A percentile compares a stretch with the other conserved stretches of the same genome.
Conservation (phyloP, 176 grass and related monocot species). For the Avena insularis region DNA sequence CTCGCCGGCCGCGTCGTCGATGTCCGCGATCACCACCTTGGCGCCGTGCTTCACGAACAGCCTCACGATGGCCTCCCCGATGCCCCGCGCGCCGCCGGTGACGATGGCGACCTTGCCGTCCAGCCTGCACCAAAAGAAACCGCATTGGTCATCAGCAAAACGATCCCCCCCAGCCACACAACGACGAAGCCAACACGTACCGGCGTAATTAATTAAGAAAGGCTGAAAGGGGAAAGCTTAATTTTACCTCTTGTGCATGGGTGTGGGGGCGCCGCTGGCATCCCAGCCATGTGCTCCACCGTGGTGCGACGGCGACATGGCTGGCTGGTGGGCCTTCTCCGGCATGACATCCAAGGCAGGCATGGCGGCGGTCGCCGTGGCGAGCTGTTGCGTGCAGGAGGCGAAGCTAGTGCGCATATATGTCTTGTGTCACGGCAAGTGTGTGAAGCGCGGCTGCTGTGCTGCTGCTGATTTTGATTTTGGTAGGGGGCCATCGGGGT, state of each 20-base stretch:
- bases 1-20: constrained; percentile 56
- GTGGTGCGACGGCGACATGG: constrained; percentile 51
- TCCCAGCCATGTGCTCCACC: constrained; percentile 54
- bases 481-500: neutral
- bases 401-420: constrained; percentile 42
- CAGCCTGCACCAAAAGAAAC: constrained; percentile 43
- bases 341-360: constrained; percentile 54
- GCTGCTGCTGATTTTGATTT: neutral
- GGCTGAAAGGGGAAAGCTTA: neutral
- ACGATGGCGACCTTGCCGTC: constrained; percentile 92
- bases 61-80: constrained; percentile 80
- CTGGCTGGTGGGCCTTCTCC: constrained; percentile 53
- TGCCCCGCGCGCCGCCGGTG: constrained; percentile 82
- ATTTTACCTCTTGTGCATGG: constrained; percentile 67
- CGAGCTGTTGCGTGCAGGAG: constrained; percentile 34
- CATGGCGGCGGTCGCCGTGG: constrained; percentile 50
- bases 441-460: constrained; percentile 20
- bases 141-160: neutral
- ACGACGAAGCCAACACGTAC: too few species aligned
- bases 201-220: neutral
- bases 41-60: constrained; percentile 79
- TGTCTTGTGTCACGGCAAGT: neutral
- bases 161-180: neutral
- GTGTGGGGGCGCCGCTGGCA: constrained; percentile 53
- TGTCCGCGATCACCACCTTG: constrained; percentile 79